phyloP scores from a whole-genome alignment of 306 rosid genomes.

The Albizia julibrissin region DNA sequence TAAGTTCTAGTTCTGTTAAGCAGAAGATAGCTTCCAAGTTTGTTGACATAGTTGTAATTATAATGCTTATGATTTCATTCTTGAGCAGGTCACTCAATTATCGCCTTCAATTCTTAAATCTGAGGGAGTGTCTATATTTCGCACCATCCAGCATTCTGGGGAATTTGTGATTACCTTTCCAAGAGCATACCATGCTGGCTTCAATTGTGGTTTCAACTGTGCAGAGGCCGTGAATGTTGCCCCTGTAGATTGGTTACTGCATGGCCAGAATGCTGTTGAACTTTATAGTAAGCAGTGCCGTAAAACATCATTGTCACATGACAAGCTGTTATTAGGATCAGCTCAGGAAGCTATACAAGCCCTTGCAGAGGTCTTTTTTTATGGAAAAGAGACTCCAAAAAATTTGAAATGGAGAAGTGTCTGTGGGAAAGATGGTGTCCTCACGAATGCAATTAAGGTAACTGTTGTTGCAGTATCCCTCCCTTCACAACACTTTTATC shows the following conservation, averaged over 20 bases:
- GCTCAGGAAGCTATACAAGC: conserved; percentile 72
- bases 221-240: conserved; percentile 99
- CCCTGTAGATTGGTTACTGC: conserved; percentile 93
- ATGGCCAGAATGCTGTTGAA: conserved; percentile 95
- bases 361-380: conserved; percentile 44
- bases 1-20: conserved; percentile 3
- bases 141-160: conserved; percentile 59
- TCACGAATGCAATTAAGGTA: conserved; percentile 81
- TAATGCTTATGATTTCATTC: conserved; percentile 22
- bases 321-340: conserved; percentile 80
- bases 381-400: conserved; percentile 52
- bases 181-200: conserved; percentile 94
- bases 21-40: background rate
- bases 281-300: conserved; percentile 81
- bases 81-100: conserved; percentile 70
- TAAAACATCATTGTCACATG: conserved; percentile 93
- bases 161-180: conserved; percentile 97
- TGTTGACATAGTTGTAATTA: background rate
- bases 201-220: conserved; percentile 96
- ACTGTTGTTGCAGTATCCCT: conserved; percentile 5
- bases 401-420: conserved; percentile 58
- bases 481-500: conserved; percentile 5
- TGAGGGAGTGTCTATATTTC: conserved; percentile 67
- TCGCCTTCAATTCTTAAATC: conserved; percentile 78
- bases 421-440: conserved; percentile 85